Evolutionary conservation across 352 stramenopile genomes (phyloP).

Genomic region (Detonula confervacea): DNA sequence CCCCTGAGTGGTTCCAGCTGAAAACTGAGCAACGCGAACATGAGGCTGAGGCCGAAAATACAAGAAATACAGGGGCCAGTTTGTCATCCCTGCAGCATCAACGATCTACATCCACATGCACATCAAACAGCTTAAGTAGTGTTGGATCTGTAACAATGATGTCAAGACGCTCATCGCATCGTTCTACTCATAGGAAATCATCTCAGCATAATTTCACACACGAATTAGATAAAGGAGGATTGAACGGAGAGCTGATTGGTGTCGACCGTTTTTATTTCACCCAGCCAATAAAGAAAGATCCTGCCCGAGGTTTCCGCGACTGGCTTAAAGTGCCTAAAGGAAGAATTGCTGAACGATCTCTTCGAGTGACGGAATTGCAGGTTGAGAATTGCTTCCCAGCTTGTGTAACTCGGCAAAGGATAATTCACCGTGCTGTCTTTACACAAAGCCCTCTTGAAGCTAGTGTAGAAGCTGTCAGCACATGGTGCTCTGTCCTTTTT

Average conservation of each 20-base stretch:
- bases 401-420: slow-evolving; percentile 81
- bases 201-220: slow-evolving; percentile 27
- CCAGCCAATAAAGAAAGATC: slow-evolving; percentile 80
- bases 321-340: slow-evolving; percentile 74
- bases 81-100: slow-evolving; percentile 35
- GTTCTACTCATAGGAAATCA: slow-evolving; percentile 44
- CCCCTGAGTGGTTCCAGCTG: slow-evolving; percentile 67
- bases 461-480: slow-evolving; percentile 79
- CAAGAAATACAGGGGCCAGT: slow-evolving; percentile 11
- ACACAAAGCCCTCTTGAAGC: slow-evolving; percentile 83
- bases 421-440: slow-evolving; percentile 80
- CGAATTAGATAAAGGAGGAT: slow-evolving; percentile 44
- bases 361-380: slow-evolving; percentile 82
- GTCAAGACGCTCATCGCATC: slow-evolving; percentile 34
- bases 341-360: slow-evolving; percentile 76
- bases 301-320: slow-evolving; percentile 64
- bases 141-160: slow-evolving; percentile 47
- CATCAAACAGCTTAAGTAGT: slow-evolving; percentile 58
- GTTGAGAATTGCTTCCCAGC: slow-evolving; percentile 81
- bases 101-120: slow-evolving; percentile 41
- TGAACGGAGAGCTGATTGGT: slow-evolving; percentile 67
- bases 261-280: slow-evolving; percentile 85
- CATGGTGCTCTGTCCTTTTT: slow-evolving; percentile 86
- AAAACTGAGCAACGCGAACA: slow-evolving; percentile 55
- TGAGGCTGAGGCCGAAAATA: slow-evolving; percentile 23